Evolutionary conservation across 306 rosid genomes (phyloP), one percentile per base, ranked within the genome.

Genomic region (Vachellia pachyceras): DNA sequence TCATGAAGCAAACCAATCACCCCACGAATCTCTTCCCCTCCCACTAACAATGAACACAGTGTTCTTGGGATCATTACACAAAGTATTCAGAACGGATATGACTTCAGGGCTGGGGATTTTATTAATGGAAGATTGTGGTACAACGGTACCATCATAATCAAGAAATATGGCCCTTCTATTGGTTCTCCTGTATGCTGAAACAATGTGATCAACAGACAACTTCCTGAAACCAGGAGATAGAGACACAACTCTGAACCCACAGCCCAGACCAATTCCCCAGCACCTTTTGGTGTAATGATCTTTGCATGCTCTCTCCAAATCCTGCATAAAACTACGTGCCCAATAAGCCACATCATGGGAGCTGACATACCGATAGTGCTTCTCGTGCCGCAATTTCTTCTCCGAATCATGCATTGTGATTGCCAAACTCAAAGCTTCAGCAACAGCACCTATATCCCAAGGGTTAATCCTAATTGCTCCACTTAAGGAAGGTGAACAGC

Each of bases 401-500:
- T 90, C 94, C 6, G 97, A 84, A 54, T 84, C 87, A 6, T 78
- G 18, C 92, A 92, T 87, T 9, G 91, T 84, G 77, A 94, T 64
- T 42, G 98, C 98, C 7, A 45, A 57, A 81, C 88, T 82, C 87
- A 92, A 69, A 72, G 97, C 97, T 77, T 86, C 97, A 11, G 97
- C 91, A 37, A 92, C 94, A 11, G 93, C 95, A 80, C 89, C 94
- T 71, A 90, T 40, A 77, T 94, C 90, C 97, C 97, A 92, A 39
- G 97, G 97, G 83, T 94, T 94, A 78, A 94, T 92, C 86, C 94
- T 90, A 71, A 94, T 87, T 29, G 98, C 98, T 76, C 98, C 97
- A 81, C 98, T 92, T 36, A 94, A 84, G 33, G 98, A 92, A 41
- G 96, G 97, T 50, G 97, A 92, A 80, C 97, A 92, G 64, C 98